A percentile compares a stretch with the other conserved stretches of the same genome.
These are phyloP conservation scores for Bondarzewia mesenterica DNA, from an alignment of 1,284 basidiomycete species.

Conservation along the genomic window DNA sequence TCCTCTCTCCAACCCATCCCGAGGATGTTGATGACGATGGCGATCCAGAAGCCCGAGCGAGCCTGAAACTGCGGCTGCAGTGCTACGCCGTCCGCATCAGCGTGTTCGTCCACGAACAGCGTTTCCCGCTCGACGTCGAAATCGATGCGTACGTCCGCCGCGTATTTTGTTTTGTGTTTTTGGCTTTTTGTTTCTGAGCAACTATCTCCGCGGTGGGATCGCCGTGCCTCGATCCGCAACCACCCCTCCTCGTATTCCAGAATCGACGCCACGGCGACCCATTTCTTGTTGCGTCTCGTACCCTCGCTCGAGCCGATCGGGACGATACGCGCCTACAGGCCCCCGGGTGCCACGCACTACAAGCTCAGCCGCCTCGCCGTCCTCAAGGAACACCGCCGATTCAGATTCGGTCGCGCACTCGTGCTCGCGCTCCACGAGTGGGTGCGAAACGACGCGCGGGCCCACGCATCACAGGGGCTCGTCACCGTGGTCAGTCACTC, in stretches of 20 bases:
- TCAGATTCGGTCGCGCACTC: slow-evolving; percentile 55
- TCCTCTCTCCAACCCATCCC: neutral
- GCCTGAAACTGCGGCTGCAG: slow-evolving; percentile 35
- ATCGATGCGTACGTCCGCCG: slow-evolving; percentile 52
- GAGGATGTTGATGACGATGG: slow-evolving; percentile 37
- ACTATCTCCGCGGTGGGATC: slow-evolving; percentile 1
- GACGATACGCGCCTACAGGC: slow-evolving; percentile 44
- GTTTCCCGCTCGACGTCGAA: slow-evolving; percentile 63
- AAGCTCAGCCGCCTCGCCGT: slow-evolving; percentile 67
- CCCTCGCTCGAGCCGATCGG: slow-evolving; percentile 57
- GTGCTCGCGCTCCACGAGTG: slow-evolving; percentile 53
- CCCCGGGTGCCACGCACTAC: slow-evolving; percentile 32
- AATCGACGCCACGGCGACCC: slow-evolving; percentile 51
- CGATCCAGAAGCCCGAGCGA: slow-evolving; percentile 24
- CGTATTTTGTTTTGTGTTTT: neutral
- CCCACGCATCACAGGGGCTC: slow-evolving; percentile 19
- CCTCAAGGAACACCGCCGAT: slow-evolving; percentile 53
- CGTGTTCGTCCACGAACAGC: slow-evolving; percentile 65
- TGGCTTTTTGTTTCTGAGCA: neutral
- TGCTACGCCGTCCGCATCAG: slow-evolving; percentile 57
- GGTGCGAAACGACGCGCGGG: slow-evolving; percentile 34
- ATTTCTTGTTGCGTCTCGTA: slow-evolving; percentile 60
- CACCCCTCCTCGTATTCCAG: too few species aligned
- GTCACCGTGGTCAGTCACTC: slow-evolving; percentile 51
- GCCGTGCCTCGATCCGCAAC: too few species aligned